These are phyloP conservation scores for Crithidia brevicula DNA, from an alignment of 208 protist genomes.

Conservation along the genomic window DNA sequence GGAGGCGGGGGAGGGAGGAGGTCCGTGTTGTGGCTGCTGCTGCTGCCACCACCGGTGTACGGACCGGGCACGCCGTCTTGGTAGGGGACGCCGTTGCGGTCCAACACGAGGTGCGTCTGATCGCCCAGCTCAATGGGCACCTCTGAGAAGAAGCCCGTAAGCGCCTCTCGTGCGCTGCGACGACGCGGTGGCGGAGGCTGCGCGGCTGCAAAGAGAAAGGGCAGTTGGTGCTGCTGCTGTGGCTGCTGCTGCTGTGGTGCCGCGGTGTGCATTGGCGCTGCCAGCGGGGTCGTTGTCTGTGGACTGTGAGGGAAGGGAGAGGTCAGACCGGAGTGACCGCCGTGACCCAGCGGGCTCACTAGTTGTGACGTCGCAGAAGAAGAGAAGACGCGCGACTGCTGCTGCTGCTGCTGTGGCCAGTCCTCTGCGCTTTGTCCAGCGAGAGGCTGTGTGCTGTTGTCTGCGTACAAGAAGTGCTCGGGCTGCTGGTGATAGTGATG, in stretches of 20 bases:
- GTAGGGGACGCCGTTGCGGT: constrained; percentile 27
- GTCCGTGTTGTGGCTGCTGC: not conserved
- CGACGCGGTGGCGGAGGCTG: constrained; percentile 8
- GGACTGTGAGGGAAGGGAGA: constrained; percentile 4
- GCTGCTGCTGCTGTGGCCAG: constrained; percentile 11
- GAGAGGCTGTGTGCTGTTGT: no score
- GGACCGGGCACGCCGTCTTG: not conserved
- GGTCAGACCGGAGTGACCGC: not conserved
- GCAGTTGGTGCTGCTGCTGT: not conserved
- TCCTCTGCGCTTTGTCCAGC: no score
- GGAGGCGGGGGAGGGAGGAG: not conserved
- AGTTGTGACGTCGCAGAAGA: not conserved
- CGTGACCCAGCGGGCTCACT: not conserved
- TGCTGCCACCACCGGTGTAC: not conserved
- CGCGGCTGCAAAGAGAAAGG: not conserved
- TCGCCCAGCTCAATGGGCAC: constrained; percentile 23
- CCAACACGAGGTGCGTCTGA: constrained; percentile 24
- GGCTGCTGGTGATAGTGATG: no score
- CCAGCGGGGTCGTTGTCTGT: not conserved
- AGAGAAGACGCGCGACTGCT: not conserved
- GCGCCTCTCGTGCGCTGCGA: constrained; percentile 21
- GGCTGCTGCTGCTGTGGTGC: constrained; percentile 6
- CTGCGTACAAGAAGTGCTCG: no score
- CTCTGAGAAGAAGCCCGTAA: constrained; percentile 26
- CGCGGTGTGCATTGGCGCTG: not conserved